Evolutionary conservation across 306 rosid genomes (phyloP).

Genomic region (Begonia fuchsioides): DNA sequence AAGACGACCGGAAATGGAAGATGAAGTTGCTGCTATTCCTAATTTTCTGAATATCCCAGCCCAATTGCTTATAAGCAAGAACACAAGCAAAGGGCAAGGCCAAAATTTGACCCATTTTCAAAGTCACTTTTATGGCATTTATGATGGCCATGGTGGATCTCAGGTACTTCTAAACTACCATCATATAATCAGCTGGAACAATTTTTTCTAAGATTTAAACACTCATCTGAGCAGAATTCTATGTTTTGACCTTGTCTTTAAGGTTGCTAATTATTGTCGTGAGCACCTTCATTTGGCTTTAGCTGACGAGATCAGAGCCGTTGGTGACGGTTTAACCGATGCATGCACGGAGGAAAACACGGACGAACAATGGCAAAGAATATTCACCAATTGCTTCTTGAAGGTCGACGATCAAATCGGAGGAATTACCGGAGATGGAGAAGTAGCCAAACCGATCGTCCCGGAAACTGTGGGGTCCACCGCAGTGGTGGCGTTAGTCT

Average conservation of each 20-base stretch:
- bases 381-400: conserved; percentile 23
- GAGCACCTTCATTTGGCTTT: conserved; percentile 33
- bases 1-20: conserved; percentile 50
- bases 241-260: conserved; percentile 4
- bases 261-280: conserved; percentile 46
- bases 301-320: conserved; percentile 22
- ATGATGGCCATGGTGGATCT: conserved; percentile 58
- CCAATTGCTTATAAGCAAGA: conserved; percentile 25
- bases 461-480: conserved; percentile 26
- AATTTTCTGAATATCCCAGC: conserved; percentile 32
- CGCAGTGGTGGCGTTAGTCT: conserved; percentile 37
- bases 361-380: conserved; percentile 23
- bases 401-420: conserved; percentile 31
- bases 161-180: conserved; percentile 21
- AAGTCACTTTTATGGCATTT: conserved; percentile 44
- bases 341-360: conserved; percentile 10
- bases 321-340: conserved; percentile 11
- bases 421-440: conserved; percentile 6
- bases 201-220: conserved; percentile 3
- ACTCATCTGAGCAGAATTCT: neutral
- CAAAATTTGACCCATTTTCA: conserved; percentile 31
- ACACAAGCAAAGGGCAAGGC: conserved; percentile 17
- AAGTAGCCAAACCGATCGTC: neutral
- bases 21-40: conserved; percentile 34
- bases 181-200: neutral